Base-by-base conservation (phyloP, 495 filamentous ascomycete species). In the Cryomyces minteri region DNA sequence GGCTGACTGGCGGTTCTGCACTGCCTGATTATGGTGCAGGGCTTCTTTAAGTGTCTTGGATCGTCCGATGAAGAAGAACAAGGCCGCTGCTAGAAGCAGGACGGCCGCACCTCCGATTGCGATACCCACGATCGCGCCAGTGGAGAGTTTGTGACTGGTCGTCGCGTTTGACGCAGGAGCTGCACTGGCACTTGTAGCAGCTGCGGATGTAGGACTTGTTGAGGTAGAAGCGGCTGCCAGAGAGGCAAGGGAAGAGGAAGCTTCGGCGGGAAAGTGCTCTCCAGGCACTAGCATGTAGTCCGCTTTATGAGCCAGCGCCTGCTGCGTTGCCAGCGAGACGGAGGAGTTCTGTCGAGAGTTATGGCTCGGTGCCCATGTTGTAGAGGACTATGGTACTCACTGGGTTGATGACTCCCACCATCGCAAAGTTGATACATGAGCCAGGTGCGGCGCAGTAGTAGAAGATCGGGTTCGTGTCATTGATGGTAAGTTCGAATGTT, bases 391-490 rank as follows among this genome's bases (percentile, higher is more conserved):
- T 25, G 18, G 18, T 29, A 34, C 49, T 45, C 57, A 61, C 59
- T 8, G 61, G 54, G 41, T 71, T 71, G 52, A 71, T 67, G 9
- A 59, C 67, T 18, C 63, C 63, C 14, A 66, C 52, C 68, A 71
- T 72, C 8, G 54, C 46, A 28, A 54, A 63, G n/a, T 54, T 49
- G 36, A 57, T 61, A 41, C 38, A 72, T 11, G 56, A 60, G 5
- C 54, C 58, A 0, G 66, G 62, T 2, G 72, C 70, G 0, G 61
- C 57, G 58, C 74, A 79, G 58, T 81, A 80, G 60, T 66, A 77
- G 55, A 75, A 79, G 31, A 76, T 66, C 4, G 75, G 72, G 5
- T 64, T 50, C 0, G 73, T 77, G 54, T 69, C 63, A 51, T 77
- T 78, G 52, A 80, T 61, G 5, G 51, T 56, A 10, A 77, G 44